A percentile compares a stretch with the other conserved stretches of the same genome.
phyloP scores from a whole-genome alignment of 2,329 filamentous ascomycete genomes.

The Macrophomina tecta region DNA sequence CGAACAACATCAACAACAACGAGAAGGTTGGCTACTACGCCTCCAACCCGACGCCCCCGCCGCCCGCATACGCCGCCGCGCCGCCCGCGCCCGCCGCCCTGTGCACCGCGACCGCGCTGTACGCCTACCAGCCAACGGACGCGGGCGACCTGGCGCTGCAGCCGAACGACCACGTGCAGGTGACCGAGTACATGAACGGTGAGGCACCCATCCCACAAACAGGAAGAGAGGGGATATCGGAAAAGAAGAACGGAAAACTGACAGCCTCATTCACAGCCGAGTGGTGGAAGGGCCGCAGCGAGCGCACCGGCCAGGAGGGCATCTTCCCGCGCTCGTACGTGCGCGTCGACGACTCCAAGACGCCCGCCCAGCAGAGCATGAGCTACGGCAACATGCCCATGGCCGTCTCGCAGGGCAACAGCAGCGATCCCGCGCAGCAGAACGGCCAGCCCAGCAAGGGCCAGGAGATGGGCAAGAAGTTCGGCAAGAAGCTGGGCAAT shows the following conservation, averaged over 20 bases:
- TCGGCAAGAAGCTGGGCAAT: slow-evolving; percentile 91
- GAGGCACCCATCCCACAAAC: neutral
- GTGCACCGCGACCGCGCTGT: slow-evolving; percentile 78
- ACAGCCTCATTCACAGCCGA: slow-evolving; percentile 58
- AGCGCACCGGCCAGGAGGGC: slow-evolving; percentile 81
- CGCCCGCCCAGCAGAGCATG: slow-evolving; percentile 59
- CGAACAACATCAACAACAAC: slow-evolving; percentile 33
- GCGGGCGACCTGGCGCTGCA: slow-evolving; percentile 81
- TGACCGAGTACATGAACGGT: slow-evolving; percentile 88
- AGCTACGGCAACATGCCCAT: slow-evolving; percentile 77
- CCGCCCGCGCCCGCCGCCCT: slow-evolving; percentile 63
- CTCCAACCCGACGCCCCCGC: slow-evolving; percentile 41
- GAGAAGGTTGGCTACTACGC: slow-evolving; percentile 51
- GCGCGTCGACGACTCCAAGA: slow-evolving; percentile 62
- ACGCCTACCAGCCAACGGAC: slow-evolving; percentile 81
- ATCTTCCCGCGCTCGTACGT: slow-evolving; percentile 97
- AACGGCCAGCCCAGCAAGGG: slow-evolving; percentile 66
- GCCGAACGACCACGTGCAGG: slow-evolving; percentile 78
- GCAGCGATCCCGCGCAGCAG: slow-evolving; percentile 48
- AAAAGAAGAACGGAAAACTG: neutral
- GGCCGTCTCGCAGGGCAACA: slow-evolving; percentile 68
- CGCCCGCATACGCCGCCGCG: slow-evolving; percentile 54
- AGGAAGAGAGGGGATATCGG: neutral
- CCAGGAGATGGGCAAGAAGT: slow-evolving; percentile 84
- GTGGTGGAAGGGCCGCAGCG: slow-evolving; percentile 93